Conservation (phyloP, 345 rosid species). For the Reutealis trisperma region DNA sequence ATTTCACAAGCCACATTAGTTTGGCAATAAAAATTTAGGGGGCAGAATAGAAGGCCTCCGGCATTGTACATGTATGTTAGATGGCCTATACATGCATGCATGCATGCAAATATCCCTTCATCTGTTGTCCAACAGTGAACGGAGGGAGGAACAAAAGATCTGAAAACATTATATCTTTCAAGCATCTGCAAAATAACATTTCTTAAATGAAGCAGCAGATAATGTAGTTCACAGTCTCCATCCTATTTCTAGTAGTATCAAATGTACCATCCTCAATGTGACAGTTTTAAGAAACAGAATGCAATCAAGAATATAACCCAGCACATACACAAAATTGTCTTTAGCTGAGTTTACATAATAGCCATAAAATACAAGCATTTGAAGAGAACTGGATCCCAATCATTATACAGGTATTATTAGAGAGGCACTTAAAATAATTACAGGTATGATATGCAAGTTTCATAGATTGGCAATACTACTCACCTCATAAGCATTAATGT, state of each 20-base stretch:
- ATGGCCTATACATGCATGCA: not conserved
- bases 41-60: not conserved
- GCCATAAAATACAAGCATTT: not conserved
- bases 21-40: not conserved
- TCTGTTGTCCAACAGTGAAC: too few species aligned
- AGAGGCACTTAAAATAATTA: not conserved
- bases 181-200: not conserved
- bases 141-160: too few species aligned
- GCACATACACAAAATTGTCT: too few species aligned
- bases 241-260: too few species aligned
- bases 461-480: not conserved
- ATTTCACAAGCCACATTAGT: not conserved
- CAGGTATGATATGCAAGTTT: not conserved
- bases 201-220: not conserved
- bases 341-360: not conserved
- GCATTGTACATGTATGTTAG: not conserved
- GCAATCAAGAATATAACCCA: not conserved
- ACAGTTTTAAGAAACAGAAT: too few species aligned
- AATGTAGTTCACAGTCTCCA: not conserved
- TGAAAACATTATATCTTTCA: not conserved
- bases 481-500: constrained; percentile 83
- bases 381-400: not conserved
- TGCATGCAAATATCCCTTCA: not conserved
- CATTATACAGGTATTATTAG: not conserved
- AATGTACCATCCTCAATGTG: too few species aligned